These are phyloP conservation scores for Cudoniella acicularis DNA, from an alignment of 495 filamentous ascomycete genomes.

Conservation along the genomic window DNA sequence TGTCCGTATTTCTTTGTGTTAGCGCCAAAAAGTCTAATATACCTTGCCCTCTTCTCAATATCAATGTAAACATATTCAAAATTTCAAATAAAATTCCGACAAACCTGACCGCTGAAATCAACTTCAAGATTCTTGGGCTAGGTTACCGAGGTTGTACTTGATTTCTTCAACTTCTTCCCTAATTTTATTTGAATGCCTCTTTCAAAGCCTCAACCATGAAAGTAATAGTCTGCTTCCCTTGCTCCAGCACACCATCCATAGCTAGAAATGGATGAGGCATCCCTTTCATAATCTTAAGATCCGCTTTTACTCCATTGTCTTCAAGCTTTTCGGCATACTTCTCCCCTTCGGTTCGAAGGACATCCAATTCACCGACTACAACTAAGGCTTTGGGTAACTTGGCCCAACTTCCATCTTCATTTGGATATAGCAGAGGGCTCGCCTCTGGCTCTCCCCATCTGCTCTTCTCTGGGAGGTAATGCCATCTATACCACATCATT, in stretches of 20 bases:
- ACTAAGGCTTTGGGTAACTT: constrained; percentile 46
- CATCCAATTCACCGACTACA: constrained; percentile 55
- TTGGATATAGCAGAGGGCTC: constrained; percentile 48
- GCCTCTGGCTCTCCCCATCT: constrained; percentile 49
- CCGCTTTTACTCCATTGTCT: constrained; percentile 42
- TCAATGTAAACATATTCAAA: too few relatives aligned
- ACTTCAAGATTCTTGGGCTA: too few relatives aligned
- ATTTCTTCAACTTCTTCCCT: too few relatives aligned
- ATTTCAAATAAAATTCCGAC: too few relatives aligned
- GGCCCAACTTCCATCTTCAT: constrained; percentile 37
- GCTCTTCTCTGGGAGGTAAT: constrained; percentile 47
- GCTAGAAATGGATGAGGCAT: constrained; percentile 62
- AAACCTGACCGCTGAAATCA: too few relatives aligned
- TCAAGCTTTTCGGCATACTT: constrained; percentile 47
- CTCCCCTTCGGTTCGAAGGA: constrained; percentile 49
- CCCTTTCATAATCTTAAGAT: constrained; percentile 54
- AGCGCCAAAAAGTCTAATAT: too few relatives aligned
- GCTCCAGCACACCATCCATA: constrained; percentile 53
- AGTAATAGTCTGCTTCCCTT: constrained; percentile 50
- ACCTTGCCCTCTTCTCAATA: too few relatives aligned
- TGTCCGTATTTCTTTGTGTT: too few relatives aligned
- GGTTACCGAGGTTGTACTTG: too few relatives aligned
- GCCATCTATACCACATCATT: constrained; percentile 57
- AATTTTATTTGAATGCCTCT: constrained; percentile 25
- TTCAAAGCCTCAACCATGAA: constrained; percentile 50